Conservation (phyloP, 371 early-diverging fungal genomes). For the Furculomyces boomerangus region DNA sequence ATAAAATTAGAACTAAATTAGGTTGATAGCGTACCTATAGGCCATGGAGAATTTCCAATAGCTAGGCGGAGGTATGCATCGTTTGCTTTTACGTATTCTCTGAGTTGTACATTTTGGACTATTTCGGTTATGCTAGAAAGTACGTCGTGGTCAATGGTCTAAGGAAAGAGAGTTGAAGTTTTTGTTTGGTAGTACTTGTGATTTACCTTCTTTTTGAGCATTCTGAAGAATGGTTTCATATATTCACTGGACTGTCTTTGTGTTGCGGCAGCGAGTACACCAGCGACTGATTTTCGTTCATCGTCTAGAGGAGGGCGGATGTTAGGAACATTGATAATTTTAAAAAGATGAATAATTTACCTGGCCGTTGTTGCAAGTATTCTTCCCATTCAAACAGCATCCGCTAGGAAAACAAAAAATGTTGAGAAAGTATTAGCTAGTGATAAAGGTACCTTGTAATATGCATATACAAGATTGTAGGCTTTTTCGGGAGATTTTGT, state of each 20-base stretch:
- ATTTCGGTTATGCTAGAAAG: conserved; percentile 79
- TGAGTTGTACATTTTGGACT: conserved; percentile 52
- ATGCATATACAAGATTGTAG: conserved; percentile 58
- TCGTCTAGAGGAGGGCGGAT: conserved; percentile 10
- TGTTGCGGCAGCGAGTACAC: conserved; percentile 64
- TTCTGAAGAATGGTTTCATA: conserved; percentile 74
- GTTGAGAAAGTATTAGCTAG: not conserved
- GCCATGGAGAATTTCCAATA: conserved; percentile 97
- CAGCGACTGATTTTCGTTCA: conserved; percentile 51
- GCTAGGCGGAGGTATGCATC: conserved; percentile 84
- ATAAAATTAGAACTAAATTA: not conserved
- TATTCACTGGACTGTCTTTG: conserved; percentile 75
- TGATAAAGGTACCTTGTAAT: conserved; percentile 30
- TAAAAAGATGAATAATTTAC: not conserved
- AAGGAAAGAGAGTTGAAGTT: conserved; percentile 7
- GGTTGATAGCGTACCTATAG: conserved; percentile 51
- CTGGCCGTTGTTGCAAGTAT: conserved; percentile 50
- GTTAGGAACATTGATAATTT: not conserved
- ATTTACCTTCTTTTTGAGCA: conserved; percentile 47
- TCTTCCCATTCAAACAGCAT: conserved; percentile 78
- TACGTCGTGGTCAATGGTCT: conserved; percentile 58
- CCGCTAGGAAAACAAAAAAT: conserved; percentile 30
- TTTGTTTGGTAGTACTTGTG: not conserved
- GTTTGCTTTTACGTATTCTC: conserved; percentile 84
- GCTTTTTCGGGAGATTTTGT: conserved; percentile 55